These are phyloP conservation scores for Perkinsus chesapeaki DNA, from an alignment of 169 alveolate species.

Conservation along the genomic window DNA sequence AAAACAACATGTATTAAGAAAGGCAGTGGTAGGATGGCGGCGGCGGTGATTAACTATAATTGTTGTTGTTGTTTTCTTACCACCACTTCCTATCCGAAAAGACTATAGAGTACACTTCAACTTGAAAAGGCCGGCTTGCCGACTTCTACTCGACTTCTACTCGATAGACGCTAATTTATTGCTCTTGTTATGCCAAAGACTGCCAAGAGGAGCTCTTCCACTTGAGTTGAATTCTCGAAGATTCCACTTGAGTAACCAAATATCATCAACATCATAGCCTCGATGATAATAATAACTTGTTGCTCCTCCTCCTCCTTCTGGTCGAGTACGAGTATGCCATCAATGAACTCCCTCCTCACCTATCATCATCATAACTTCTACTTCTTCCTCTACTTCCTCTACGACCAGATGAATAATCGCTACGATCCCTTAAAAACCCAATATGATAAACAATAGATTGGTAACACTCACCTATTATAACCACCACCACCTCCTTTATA, in stretches of 20 bases:
- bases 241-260: background rate
- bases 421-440: background rate
- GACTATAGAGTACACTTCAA: background rate
- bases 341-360: background rate
- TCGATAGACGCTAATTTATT: background rate
- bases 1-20: too few relatives aligned
- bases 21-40: background rate
- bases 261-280: background rate
- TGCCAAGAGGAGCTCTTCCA: too few relatives aligned
- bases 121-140: too few relatives aligned
- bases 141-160: background rate
- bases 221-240: background rate
- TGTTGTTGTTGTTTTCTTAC: background rate
- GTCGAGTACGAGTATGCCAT: too few relatives aligned
- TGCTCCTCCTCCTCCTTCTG: background rate
- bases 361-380: background rate
- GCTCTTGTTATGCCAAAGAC: background rate
- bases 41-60: background rate
- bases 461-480: background rate
- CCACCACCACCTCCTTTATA: background rate
- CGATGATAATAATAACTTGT: background rate
- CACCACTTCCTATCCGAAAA: background rate
- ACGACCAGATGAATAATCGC: background rate
- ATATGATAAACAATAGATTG: background rate
- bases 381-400: background rate